phyloP scores from a whole-genome alignment of 768 basidiomycete species.

The Austroboletus eburneus region DNA sequence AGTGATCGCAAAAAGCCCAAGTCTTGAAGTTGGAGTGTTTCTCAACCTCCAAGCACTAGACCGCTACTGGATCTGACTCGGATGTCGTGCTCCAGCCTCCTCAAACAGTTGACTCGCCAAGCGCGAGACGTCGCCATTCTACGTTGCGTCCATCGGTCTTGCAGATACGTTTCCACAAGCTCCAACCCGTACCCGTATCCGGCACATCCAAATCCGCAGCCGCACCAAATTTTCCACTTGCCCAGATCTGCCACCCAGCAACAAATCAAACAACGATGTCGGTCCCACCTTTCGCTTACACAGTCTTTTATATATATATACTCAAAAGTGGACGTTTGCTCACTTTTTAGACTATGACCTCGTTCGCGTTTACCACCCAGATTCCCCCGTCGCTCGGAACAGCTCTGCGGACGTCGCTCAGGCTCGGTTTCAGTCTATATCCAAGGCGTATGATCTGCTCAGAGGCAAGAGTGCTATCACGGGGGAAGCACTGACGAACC shows the following conservation, averaged over 20 bases:
- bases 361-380: slow-evolving; percentile 75
- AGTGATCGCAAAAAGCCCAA: no score
- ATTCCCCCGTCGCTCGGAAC: slow-evolving; percentile 46
- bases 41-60: no score
- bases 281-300: no score
- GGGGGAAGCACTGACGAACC: slow-evolving; percentile 12
- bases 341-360: slow-evolving; percentile 64
- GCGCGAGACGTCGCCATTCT: slow-evolving; percentile 4
- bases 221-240: slow-evolving; percentile 63
- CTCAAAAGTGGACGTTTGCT: no score
- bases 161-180: slow-evolving; percentile 18
- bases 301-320: no score
- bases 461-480: slow-evolving; percentile 40
- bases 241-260: slow-evolving; percentile 45
- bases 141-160: slow-evolving; percentile 2
- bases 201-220: slow-evolving; percentile 45
- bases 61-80: no score
- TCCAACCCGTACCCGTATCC: slow-evolving; percentile 49
- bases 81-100: neutral
- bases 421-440: slow-evolving; percentile 65
- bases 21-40: no score
- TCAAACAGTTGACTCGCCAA: slow-evolving; percentile 4
- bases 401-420: slow-evolving; percentile 50
- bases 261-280: slow-evolving; percentile 59
- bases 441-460: slow-evolving; percentile 62